These are phyloP conservation scores for Xylaria hypoxylon DNA, from an alignment of 2,329 filamentous ascomycete genomes.

Conservation along the genomic window DNA sequence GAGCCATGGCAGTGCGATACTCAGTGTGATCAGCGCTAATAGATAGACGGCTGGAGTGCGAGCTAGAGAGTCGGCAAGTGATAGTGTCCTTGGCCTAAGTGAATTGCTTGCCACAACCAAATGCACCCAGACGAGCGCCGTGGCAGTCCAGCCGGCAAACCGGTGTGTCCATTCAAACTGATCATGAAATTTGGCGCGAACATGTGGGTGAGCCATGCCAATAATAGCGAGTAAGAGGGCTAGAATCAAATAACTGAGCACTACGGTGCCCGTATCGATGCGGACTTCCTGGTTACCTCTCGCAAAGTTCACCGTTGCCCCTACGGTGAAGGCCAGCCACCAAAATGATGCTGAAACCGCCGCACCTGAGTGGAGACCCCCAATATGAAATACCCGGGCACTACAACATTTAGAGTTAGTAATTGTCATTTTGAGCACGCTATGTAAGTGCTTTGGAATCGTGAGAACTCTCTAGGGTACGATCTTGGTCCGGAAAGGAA, in stretches of 20 bases:
- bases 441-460: background rate
- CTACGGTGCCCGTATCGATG: conserved; percentile 38
- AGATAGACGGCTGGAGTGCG: conserved; percentile 71
- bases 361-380: conserved; percentile 63
- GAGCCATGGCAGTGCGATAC: conserved; percentile 79
- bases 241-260: conserved; percentile 40
- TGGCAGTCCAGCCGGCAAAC: conserved; percentile 76
- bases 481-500: background rate
- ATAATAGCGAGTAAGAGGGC: conserved; percentile 37
- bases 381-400: conserved; percentile 65
- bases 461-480: background rate
- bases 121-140: conserved; percentile 74
- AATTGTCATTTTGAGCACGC: background rate
- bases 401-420: conserved; percentile 7
- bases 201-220: conserved; percentile 41
- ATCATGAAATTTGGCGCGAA: conserved; percentile 43
- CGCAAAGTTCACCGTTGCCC: conserved; percentile 51
- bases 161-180: conserved; percentile 78
- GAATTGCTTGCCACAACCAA: conserved; percentile 66
- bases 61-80: conserved; percentile 54
- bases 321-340: conserved; percentile 56
- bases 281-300: conserved; percentile 31
- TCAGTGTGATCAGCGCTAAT: conserved; percentile 70
- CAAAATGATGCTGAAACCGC: conserved; percentile 58
- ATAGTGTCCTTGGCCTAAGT: conserved; percentile 44